Percentiles rank a stretch among this genome's conserved stretches.
These are phyloP conservation scores for Anthoceros angustus DNA, from an alignment of 225 moss, liverwort and hornwort species.

Conservation along the genomic window DNA sequence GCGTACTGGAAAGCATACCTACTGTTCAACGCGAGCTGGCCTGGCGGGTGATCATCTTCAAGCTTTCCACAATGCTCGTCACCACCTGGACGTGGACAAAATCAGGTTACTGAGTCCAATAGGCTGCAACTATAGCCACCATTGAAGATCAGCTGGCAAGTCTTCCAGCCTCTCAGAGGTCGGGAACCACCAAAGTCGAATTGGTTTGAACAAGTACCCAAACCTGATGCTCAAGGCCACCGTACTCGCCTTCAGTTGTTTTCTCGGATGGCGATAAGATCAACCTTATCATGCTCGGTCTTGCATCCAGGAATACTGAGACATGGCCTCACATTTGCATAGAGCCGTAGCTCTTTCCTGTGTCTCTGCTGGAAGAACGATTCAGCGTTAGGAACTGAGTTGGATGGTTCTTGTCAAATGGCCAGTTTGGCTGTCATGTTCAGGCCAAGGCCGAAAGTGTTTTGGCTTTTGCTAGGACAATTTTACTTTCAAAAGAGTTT, in stretches of 20 bases:
- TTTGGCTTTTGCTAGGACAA: too few species aligned
- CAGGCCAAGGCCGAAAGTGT: too few species aligned
- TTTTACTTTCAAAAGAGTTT: not conserved
- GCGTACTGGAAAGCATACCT: constrained; percentile 87
- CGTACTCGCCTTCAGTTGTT: constrained; percentile 98
- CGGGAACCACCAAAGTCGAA: too few species aligned
- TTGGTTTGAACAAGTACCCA: too few species aligned
- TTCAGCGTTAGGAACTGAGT: not conserved
- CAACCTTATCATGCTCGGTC: constrained; percentile 91
- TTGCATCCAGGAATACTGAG: constrained; percentile 86
- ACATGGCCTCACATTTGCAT: constrained; percentile 33
- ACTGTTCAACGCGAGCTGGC: constrained; percentile 88
- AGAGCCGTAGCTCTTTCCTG: constrained; percentile 36
- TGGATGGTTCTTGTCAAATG: too few species aligned
- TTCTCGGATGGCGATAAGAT: constrained; percentile 84
- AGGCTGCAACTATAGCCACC: too few species aligned
- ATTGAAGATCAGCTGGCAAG: too few species aligned
- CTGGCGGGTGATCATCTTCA: constrained; percentile 87
- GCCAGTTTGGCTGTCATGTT: too few species aligned
- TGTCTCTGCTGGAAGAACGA: not conserved
- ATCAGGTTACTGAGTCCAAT: too few species aligned
- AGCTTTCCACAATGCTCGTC: constrained; percentile 82
- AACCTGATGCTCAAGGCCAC: constrained; percentile 98
- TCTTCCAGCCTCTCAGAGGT: too few species aligned
- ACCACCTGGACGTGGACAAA: constrained; percentile 72